A percentile compares a stretch with the other conserved stretches of the same genome.
These are phyloP conservation scores for Entomortierella chlamydospora DNA, from an alignment of 192 early-diverging fungal genomes.

Conservation along the genomic window DNA sequence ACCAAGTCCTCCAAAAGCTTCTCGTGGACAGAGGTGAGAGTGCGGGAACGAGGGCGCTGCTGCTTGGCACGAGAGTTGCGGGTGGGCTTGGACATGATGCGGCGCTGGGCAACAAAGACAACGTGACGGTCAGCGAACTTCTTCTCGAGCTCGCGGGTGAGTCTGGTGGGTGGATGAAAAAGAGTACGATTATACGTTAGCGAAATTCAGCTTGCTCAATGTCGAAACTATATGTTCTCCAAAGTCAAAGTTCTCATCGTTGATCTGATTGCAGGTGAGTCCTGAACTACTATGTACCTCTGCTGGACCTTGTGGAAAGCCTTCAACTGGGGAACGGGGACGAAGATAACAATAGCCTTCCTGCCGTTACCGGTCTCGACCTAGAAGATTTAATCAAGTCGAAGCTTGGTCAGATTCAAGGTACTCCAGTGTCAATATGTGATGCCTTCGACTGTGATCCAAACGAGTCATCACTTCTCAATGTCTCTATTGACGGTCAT, in stretches of 20 bases:
- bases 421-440: neutral
- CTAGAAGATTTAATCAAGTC: constrained; percentile 46
- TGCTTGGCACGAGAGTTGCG: constrained; percentile 91
- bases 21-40: constrained; percentile 96
- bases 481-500: too few relatives aligned
- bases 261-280: neutral
- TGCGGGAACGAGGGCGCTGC: constrained; percentile 95
- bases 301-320: constrained; percentile 97
- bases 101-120: constrained; percentile 91
- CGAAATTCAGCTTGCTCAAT: too few relatives aligned
- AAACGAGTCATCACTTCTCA: too few relatives aligned
- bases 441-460: too few relatives aligned
- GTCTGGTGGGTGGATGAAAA: constrained; percentile 53
- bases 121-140: constrained; percentile 99
- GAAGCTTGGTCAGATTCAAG: neutral
- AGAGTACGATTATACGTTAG: neutral
- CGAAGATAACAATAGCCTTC: constrained; percentile 97
- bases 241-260: neutral
- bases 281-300: constrained; percentile 57
- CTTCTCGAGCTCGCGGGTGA: constrained; percentile 99
- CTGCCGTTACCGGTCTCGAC: constrained; percentile 93
- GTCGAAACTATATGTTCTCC: too few relatives aligned
- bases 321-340: constrained; percentile 95
- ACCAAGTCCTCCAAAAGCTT: constrained; percentile 97
- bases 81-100: constrained; percentile 94